A percentile compares a stretch with the other conserved stretches of the same genome.
These are phyloP conservation scores for Pseudonitzschia delicatissima DNA, from an alignment of 108 stramenopile species.

Conservation along the genomic window DNA sequence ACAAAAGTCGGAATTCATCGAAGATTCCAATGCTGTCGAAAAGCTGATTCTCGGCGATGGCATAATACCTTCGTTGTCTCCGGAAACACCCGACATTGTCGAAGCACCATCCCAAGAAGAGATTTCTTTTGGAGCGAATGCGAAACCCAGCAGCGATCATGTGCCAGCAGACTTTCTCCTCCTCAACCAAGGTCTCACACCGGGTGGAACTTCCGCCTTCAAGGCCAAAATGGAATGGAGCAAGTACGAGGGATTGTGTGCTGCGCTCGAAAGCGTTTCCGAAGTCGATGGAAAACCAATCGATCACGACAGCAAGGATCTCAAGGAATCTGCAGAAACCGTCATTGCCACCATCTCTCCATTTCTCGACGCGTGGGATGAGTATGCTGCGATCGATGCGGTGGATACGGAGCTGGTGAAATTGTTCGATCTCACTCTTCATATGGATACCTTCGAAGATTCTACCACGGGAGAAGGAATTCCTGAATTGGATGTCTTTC, in stretches of 20 bases:
- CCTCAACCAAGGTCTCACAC: constrained; percentile 47
- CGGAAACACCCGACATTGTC: not conserved
- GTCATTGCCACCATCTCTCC: constrained; percentile 45
- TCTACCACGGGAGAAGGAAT: not conserved
- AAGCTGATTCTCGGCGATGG: constrained; percentile 68
- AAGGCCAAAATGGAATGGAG: constrained; percentile 45
- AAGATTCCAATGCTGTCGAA: constrained; percentile 64
- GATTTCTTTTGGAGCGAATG: constrained; percentile 15
- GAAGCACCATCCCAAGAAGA: constrained; percentile 15
- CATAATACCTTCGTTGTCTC: constrained; percentile 34
- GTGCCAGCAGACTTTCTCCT: constrained; percentile 61
- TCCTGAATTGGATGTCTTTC: constrained; percentile 1
- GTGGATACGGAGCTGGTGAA: constrained; percentile 75
- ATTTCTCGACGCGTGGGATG: constrained; percentile 79
- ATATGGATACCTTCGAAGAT: constrained; percentile 3
- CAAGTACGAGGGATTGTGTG: constrained; percentile 64
- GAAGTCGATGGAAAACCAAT: constrained; percentile 8
- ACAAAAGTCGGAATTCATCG: constrained; percentile 36
- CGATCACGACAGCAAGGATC: constrained; percentile 11
- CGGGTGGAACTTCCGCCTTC: constrained; percentile 16
- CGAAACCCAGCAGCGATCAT: not conserved
- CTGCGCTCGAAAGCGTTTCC: constrained; percentile 49
- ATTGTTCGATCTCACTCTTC: constrained; percentile 62
- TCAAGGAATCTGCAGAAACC: constrained; percentile 13
- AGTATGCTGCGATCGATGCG: constrained; percentile 55